Evolutionary conservation across 331 rosid genomes (phyloP).

Genomic region (Cydonia oblonga): DNA sequence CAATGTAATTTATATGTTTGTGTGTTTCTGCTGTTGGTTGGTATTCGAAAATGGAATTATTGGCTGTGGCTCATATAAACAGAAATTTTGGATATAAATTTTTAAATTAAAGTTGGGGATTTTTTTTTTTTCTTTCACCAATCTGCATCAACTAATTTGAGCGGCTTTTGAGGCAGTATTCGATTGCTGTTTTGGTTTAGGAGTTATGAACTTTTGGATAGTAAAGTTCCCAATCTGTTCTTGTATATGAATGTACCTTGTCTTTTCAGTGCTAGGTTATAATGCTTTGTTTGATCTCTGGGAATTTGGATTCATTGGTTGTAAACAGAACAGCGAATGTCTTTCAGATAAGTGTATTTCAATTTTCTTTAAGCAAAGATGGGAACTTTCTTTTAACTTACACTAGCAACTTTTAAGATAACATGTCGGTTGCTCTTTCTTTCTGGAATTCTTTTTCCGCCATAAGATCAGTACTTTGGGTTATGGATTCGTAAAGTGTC

Average conservation of each 20-base stretch:
- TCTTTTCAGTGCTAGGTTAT: neutral
- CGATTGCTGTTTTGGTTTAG: neutral
- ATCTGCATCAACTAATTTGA: neutral
- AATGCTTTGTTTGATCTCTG: neutral
- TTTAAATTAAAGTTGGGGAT: neutral
- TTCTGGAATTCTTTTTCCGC: neutral
- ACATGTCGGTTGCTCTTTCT: neutral
- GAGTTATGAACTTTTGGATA: too few relatives aligned
- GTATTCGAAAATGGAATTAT: neutral
- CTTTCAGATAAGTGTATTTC: neutral
- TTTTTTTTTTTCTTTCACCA: neutral
- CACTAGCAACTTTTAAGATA: neutral
- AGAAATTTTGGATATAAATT: neutral
- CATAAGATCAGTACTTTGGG: neutral
- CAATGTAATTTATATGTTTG: neutral
- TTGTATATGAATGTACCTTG: too few relatives aligned
- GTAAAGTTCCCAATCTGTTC: too few relatives aligned
- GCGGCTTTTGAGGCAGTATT: neutral
- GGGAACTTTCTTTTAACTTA: neutral
- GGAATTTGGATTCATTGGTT: neutral
- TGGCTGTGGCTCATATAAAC: neutral
- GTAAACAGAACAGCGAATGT: neutral
- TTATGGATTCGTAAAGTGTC: neutral
- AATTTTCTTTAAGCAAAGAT: neutral
- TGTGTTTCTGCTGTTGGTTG: neutral